Base-by-base conservation (phyloP, 2,329 filamentous ascomycete genomes). In the Proliferodiscus dingleyae region DNA sequence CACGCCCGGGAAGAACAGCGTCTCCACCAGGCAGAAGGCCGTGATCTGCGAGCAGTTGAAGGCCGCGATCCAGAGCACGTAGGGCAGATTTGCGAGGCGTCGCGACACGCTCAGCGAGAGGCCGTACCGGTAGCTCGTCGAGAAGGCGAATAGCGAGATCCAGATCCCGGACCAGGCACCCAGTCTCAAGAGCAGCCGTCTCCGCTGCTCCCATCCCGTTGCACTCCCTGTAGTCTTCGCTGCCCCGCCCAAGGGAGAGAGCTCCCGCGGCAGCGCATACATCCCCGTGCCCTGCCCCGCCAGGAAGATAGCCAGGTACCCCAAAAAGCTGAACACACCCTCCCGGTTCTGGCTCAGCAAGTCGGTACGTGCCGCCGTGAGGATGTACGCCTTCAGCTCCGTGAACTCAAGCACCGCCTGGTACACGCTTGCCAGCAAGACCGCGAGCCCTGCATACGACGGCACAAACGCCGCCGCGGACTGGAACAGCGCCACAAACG, bases 261-360 rank as follows among this genome's bases (percentile, higher is more conserved):
- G 61, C 61, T 65, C 69, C 48, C 81, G 66, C 3, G 88, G 87
- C 29, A 97, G 78, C 47, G 93, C 78, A 50, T 83, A 79, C 67
- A 90, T 82, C 40, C 93, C 93, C 15, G 84, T 79, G 32, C 87
- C 85, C 62, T 94, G 89, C 3, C 93, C 93, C 1, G 87, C 82
- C 30, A 98, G 79, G 66, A 96, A 98, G 48, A 98, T 96, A 37
- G 91, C 86, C 37, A 98, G 77, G 63, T 98, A 98, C 4, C 93
- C 93, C 40, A 87, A 68, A 65, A 97, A 95, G 43, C 89, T 95
- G 66, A 91, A 95, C n/a, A 98, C 75, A 0, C 93, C 93, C 66
- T 98, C 93, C 21, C 91, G 79, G 63, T 98, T 98, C 73, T 89
- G 87, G 2, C 88, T 91, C 5, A 98, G 65, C 11, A 95, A 71